Conservation (phyloP, 2,329 filamentous ascomycete genomes). For the Tolypocladium amazonense region DNA sequence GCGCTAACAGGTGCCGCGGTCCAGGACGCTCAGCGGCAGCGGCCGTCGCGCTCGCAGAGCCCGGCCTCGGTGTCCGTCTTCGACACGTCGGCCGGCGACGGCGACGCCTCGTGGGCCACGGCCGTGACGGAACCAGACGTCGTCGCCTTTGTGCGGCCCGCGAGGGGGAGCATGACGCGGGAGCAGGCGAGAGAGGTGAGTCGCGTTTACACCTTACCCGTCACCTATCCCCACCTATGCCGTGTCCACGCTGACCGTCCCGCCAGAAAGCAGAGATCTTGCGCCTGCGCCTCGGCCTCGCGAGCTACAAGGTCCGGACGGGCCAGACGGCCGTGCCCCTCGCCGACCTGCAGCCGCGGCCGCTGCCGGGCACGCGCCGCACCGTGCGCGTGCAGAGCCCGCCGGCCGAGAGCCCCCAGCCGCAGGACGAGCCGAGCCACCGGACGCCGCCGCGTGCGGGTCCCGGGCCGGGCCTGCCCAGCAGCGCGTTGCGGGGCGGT, state of each 20-base stretch:
- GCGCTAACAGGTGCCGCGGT: not conserved
- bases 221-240: not conserved
- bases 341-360: slow-evolving; percentile 39
- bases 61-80: slow-evolving; percentile 39
- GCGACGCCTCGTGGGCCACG: slow-evolving; percentile 38
- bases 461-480: slow-evolving; percentile 20
- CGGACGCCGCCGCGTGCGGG: not conserved
- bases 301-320: slow-evolving; percentile 65
- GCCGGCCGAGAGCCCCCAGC: not conserved
- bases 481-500: slow-evolving; percentile 31
- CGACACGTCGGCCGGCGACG: slow-evolving; percentile 35
- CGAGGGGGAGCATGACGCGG: slow-evolving; percentile 28
- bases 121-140: slow-evolving; percentile 38
- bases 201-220: slow-evolving; percentile 14
- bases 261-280: slow-evolving; percentile 53
- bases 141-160: slow-evolving; percentile 1
- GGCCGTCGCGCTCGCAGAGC: slow-evolving; percentile 18
- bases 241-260: not conserved
- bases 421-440: not conserved
- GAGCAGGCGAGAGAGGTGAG: slow-evolving; percentile 43
- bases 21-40: slow-evolving; percentile 1
- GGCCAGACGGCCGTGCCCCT: slow-evolving; percentile 59
- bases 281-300: slow-evolving; percentile 57
- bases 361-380: slow-evolving; percentile 12
- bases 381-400: slow-evolving; percentile 15